Conservation (phyloP, 768 basidiomycete genomes). For the Tulasnella sp. region DNA sequence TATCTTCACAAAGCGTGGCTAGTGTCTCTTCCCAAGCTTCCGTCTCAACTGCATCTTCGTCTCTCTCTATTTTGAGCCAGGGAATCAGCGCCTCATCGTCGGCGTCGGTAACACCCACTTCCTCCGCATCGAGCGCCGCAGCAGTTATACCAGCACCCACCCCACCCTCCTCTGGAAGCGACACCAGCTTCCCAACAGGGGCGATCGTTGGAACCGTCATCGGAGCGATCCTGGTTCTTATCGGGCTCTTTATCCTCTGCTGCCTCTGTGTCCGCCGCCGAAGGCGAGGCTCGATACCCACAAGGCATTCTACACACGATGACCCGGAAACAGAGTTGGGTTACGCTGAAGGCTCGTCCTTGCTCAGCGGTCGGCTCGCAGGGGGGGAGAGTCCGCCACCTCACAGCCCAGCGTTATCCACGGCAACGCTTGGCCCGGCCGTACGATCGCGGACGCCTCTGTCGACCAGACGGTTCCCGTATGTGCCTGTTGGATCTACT, state of each 20-base stretch:
- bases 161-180: constrained; percentile 16
- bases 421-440: background rate
- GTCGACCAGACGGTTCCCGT: background rate
- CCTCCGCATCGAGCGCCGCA: constrained; percentile 17
- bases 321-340: background rate
- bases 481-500: background rate
- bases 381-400: constrained; percentile 8
- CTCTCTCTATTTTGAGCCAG: constrained; percentile 7
- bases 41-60: constrained; percentile 12
- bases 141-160: constrained; percentile 22
- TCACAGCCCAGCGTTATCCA: constrained; percentile 1
- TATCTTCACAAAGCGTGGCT: constrained; percentile 9
- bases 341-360: background rate
- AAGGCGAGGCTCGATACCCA: background rate
- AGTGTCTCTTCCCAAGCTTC: background rate
- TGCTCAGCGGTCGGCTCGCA: constrained; percentile 3
- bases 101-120: background rate
- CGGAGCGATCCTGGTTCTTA: constrained; percentile 44
- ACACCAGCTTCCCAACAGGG: constrained; percentile 36
- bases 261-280: constrained; percentile 4
- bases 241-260: constrained; percentile 25
- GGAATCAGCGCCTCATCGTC: background rate
- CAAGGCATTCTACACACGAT: background rate
- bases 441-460: background rate
- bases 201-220: constrained; percentile 52